Evolutionary conservation across 805 yeast genomes (phyloP).

Genomic region (Maudiozyma turicensis): DNA sequence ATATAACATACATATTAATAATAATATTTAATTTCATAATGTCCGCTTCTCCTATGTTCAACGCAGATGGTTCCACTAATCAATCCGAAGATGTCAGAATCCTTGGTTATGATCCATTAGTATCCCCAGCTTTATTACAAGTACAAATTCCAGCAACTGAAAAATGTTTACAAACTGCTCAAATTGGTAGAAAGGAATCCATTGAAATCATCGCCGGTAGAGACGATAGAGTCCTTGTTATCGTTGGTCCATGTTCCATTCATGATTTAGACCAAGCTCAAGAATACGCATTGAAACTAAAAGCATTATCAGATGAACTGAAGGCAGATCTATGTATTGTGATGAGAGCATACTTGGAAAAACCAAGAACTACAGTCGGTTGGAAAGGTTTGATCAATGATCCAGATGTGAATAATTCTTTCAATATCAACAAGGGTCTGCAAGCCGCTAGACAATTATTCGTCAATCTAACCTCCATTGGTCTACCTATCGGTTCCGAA

Average conservation of each 20-base stretch:
- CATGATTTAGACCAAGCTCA: constrained; percentile 86
- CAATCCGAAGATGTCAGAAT: constrained; percentile 67
- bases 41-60: constrained; percentile 24
- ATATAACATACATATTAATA: not conserved
- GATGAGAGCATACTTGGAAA: constrained; percentile 97
- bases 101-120: constrained; percentile 86
- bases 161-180: constrained; percentile 50
- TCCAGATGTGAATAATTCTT: constrained; percentile 87
- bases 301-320: constrained; percentile 58
- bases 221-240: constrained; percentile 77
- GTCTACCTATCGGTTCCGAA: constrained; percentile 89
- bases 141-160: constrained; percentile 66
- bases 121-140: constrained; percentile 86
- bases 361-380: constrained; percentile 98
- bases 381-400: constrained; percentile 98
- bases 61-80: constrained; percentile 30
- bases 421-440: constrained; percentile 91
- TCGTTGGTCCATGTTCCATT: constrained; percentile 95
- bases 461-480: constrained; percentile 65
- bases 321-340: constrained; percentile 69
- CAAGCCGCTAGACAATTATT: constrained; percentile 79
- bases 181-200: constrained; percentile 70
- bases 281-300: constrained; percentile 71
- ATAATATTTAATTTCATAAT: not conserved
- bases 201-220: constrained; percentile 60